A percentile compares a stretch with the other conserved stretches of the same genome.
Conservation (phyloP, 164 flowering plant species). For the Vitis riparia region DNA sequence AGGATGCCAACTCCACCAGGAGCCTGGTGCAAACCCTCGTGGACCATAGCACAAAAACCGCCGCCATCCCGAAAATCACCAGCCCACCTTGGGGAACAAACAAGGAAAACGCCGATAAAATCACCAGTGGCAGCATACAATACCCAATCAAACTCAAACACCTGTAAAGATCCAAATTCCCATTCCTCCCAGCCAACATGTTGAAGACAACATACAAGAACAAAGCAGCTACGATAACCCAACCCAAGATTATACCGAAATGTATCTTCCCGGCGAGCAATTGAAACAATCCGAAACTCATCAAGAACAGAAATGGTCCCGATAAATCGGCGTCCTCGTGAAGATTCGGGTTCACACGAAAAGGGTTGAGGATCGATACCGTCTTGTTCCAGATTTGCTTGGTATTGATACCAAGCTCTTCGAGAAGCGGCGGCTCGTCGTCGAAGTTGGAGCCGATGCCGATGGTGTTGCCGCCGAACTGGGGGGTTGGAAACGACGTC, state of each 20-base stretch:
- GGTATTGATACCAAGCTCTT: slow-evolving; percentile 89
- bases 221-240: slow-evolving; percentile 73
- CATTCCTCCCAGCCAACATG: slow-evolving; percentile 82
- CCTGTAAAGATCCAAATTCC: slow-evolving; percentile 76
- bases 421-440: slow-evolving; percentile 80
- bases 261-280: slow-evolving; percentile 87
- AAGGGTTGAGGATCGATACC: slow-evolving; percentile 62
- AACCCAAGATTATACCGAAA: slow-evolving; percentile 85
- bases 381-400: slow-evolving; percentile 83
- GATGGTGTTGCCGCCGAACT: slow-evolving; percentile 18
- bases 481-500: slow-evolving; percentile 31
- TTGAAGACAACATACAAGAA: slow-evolving; percentile 79
- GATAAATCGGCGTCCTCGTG: slow-evolving; percentile 83
- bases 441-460: slow-evolving; percentile 33
- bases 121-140: slow-evolving; percentile 83
- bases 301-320: slow-evolving; percentile 72
- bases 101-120: slow-evolving; percentile 67
- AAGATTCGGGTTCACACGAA: slow-evolving; percentile 51
- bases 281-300: slow-evolving; percentile 78
- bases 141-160: slow-evolving; percentile 83
- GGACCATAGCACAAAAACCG: slow-evolving; percentile 70
- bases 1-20: slow-evolving; percentile 61
- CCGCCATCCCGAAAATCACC: no score
- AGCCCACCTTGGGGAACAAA: slow-evolving; percentile 67
- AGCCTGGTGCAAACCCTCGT: slow-evolving; percentile 74